Base-by-base conservation (phyloP, 306 rosid species). In the Arachis stenosperma region DNA sequence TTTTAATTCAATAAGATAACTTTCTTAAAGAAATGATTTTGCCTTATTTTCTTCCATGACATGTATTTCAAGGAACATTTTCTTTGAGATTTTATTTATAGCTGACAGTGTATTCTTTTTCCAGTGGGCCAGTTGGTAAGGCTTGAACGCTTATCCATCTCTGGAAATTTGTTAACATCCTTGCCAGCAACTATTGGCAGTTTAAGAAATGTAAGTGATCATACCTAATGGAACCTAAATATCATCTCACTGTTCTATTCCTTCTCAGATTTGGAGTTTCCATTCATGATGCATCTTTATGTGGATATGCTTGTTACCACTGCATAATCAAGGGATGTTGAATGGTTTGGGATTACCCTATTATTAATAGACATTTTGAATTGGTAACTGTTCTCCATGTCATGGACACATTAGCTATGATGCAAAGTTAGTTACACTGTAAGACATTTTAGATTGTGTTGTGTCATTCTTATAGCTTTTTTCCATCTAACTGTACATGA, bases 141-240 rank as follows among this genome's bases (percentile, higher is more conserved):
- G 85, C 98, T 95, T 68, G 97, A 95, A 79, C 87, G 75, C 81
- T 73, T 95, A 75, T 91, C 98, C 54, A 85, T 95, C 85, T 86
- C 93, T 3, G 80, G 86, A 57, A 95, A 95, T 78, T 61, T 73
- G 76, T 70, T 91, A 59, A 77, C 87, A 65, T 69, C 62, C 69
- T 81, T 95, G 88, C 99, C 99, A 9, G 82, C 78, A 11, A 91
- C 98, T 65, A 90, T 95, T 78, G 99, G 99, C 77, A 95, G 97
- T 89, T 83, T 95, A 89, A 88, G 98, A 64, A 91, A 88, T 84
- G 99, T 91, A 84, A 87, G 92, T 69, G 44, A 59, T 47, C 75
- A 79, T 54, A 58, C 55, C 65, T 62, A 8, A 27, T 75, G 79
- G 60, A 69, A 67, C 58, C 47, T 60, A 55, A 60, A 73, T 64